Evolutionary conservation across 352 stramenopile genomes (phyloP).

Genomic region (Saprolegnia parasitica): DNA sequence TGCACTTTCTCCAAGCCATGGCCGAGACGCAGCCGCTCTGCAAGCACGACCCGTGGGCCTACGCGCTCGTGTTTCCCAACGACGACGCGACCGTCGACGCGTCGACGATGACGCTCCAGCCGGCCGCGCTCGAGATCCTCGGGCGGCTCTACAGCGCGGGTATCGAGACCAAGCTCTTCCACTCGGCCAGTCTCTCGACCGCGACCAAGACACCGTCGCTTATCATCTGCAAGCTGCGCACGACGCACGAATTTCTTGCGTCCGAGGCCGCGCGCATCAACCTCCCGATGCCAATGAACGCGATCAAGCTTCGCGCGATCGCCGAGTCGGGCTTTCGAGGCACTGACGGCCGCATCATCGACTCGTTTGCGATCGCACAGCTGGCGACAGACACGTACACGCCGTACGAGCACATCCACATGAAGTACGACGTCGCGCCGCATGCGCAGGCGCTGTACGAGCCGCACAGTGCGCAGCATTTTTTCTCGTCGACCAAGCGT

Average conservation of each 20-base stretch:
- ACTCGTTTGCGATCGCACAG: constrained; percentile 74
- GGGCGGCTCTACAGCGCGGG: constrained; percentile 50
- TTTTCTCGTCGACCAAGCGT: constrained; percentile 55
- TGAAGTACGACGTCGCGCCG: constrained; percentile 41
- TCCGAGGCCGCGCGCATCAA: constrained; percentile 57
- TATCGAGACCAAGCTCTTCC: constrained; percentile 68
- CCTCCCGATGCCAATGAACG: constrained; percentile 65
- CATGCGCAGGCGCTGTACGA: constrained; percentile 57
- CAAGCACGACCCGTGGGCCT: constrained; percentile 51
- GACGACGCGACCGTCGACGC: constrained; percentile 33
- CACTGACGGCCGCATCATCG: constrained; percentile 43
- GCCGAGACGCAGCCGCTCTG: background rate
- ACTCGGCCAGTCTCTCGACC: constrained; percentile 36
- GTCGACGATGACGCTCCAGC: background rate
- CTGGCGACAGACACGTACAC: constrained; percentile 66
- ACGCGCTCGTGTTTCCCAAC: constrained; percentile 81
- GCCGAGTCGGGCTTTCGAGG: constrained; percentile 58
- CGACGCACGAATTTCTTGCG: constrained; percentile 58
- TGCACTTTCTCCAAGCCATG: background rate
- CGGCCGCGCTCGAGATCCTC: constrained; percentile 41
- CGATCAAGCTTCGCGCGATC: constrained; percentile 48
- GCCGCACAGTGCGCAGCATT: constrained; percentile 40
- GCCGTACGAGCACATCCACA: constrained; percentile 67
- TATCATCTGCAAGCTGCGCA: constrained; percentile 78
- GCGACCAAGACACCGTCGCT: constrained; percentile 36